Base-by-base conservation (phyloP, 495 filamentous ascomycete species). In the Tirmania nivea region DNA sequence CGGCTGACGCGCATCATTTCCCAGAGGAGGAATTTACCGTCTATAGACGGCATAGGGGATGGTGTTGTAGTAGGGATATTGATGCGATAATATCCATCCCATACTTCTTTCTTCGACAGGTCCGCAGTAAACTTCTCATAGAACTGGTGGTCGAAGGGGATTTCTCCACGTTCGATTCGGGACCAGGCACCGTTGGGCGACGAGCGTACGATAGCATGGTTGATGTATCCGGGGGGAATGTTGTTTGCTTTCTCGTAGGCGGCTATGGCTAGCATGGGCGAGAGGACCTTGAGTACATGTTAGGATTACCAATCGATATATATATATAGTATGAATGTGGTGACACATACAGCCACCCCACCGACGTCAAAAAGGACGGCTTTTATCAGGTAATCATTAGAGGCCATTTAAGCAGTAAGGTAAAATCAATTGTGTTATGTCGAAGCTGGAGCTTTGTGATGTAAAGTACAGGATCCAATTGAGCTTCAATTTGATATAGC, bases 331-430 rank as follows among this genome's bases (percentile, higher is more conserved):
- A 31, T 48, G 17, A 14, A 31, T 34, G 4, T 17, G 20, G 39
- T 35, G 53, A 71, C 84, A 71, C 84, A 70, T 82, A 94, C 90
- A 73, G 84, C 90, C 59, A 97, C 90, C 56, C 90, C 90, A 48
- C 90, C 90, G 63, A 97, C 88, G 68, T 97, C 90, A 66, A 97
- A 97, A 39, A 97, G 71, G 34, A 94, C 69, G 54, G 84, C 86
- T 61, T 86, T 79, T 17, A 87, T 45, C 14, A 8, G 39, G 7
- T 3, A 31, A 31, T 31, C 7, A 31, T 31, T 31, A 7, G 7
- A 31, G 25, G 25, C 25, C 25, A 31, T 31, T 31, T 31, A 31
- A 31, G 25, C 25, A 31, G 25, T n/a, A n/a, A n/a, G n/a, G n/a
- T n/a, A n/a, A n/a, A n/a, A n/a, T n/a, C n/a, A n/a, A n/a, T n/a